phyloP scores from a whole-genome alignment of 2,329 filamentous ascomycete species.

The Pseudogymnoascus sp. region DNA sequence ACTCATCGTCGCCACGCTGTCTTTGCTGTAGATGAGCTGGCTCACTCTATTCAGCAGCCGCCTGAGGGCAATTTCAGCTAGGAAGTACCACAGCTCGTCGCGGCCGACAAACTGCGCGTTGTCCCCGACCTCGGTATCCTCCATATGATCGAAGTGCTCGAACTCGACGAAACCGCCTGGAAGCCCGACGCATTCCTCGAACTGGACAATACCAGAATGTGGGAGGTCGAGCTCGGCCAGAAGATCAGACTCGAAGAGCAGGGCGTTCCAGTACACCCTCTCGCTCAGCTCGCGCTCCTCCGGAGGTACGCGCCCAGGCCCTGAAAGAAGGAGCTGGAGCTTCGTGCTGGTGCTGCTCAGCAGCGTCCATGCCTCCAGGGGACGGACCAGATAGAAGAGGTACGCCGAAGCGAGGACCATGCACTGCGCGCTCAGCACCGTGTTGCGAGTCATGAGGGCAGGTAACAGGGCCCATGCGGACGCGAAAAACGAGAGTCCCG shows the following conservation, averaged over 20 bases:
- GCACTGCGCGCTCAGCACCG: constrained; percentile 70
- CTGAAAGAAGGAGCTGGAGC: constrained; percentile 69
- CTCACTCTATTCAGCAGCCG: constrained; percentile 71
- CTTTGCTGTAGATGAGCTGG: constrained; percentile 71
- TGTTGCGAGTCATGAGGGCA: constrained; percentile 72
- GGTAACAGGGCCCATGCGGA: constrained; percentile 73
- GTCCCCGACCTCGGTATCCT: constrained; percentile 43
- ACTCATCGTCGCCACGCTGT: constrained; percentile 62
- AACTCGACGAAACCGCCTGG: constrained; percentile 65
- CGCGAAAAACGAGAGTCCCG: constrained; percentile 72
- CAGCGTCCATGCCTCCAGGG: constrained; percentile 75
- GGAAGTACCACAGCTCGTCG: constrained; percentile 80
- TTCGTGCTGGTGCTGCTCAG: constrained; percentile 76
- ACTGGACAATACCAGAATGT: constrained; percentile 75
- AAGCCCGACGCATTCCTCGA: constrained; percentile 72
- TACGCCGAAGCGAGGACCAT: constrained; percentile 76
- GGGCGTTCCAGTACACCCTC: constrained; percentile 76
- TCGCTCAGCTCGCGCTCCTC: constrained; percentile 67
- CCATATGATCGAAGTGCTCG: constrained; percentile 30
- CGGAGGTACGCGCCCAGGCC: constrained; percentile 61
- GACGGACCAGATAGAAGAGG: constrained; percentile 73
- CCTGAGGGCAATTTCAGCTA: constrained; percentile 74
- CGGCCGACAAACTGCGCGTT: constrained; percentile 50
- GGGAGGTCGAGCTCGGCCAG: constrained; percentile 74
- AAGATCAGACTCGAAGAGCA: constrained; percentile 74